Base-by-base conservation (phyloP, 192 early-diverging fungal species). In the Gryganskiella cystojenkinii region DNA sequence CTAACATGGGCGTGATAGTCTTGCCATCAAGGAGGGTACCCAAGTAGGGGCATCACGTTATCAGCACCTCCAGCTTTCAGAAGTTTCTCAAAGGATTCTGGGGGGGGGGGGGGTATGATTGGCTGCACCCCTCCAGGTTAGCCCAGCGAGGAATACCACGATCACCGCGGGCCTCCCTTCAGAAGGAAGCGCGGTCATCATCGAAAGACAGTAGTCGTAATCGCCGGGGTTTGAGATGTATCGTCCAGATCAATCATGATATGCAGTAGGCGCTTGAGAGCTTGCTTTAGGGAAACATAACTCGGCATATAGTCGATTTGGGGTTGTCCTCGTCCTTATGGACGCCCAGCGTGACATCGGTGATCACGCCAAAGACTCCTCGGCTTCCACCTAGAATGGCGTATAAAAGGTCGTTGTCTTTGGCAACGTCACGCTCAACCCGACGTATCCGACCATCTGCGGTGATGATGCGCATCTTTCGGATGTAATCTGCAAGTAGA, bases 361-460 rank as follows among this genome's bases (percentile, higher is more conserved):
- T 80, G 33, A 79, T 3, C 60, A 68, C 75, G 17, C 75, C 75
- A 79, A 79, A 79, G 53, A 70, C 70, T 58, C 75, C 75, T 28
- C 66, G 75, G 47, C 66, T 70, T 51, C 75, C 75, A 52, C 75
- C 75, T 28, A 79, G 28, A 28, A 80, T 46, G 1, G 68, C 78
- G 42, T 31, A 71, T 30, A 80, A 61, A n/a, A 80, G 56, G 25
- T 70, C 68, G 30, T 71, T 45, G 53, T 71, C 58, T 0, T 40
- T 28, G 15, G 40, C 27, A 51, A 42, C 11, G 22, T 30, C 31
- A 1, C 56, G 68, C 14, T 31, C 22, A 40, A 80, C 35, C 68
- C 53, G 54, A 27, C 35, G 45, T 15, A 15, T 1, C 33, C 56
- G 3, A 56, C 58, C 51, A 24, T 80, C 53, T 15, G 69, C 78